A percentile compares a stretch with the other conserved stretches of the same genome.
These are phyloP conservation scores for Diplodia scrobiculata DNA, from an alignment of 2,329 filamentous ascomycete species.

Conservation along the genomic window DNA sequence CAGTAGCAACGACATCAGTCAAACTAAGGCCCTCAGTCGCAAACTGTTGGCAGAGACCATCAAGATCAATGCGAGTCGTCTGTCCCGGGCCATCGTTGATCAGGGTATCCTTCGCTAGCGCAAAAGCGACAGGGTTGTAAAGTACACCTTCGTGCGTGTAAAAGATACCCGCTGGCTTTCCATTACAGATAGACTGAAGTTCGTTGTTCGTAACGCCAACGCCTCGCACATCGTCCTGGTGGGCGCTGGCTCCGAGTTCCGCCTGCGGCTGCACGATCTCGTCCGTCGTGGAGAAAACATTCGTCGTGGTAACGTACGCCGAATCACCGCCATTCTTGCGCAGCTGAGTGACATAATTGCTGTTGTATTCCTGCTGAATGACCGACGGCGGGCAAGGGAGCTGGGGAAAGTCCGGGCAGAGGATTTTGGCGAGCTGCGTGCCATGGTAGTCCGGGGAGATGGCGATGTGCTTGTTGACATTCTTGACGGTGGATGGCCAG, in stretches of 20 bases:
- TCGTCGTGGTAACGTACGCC: slow-evolving; percentile 43
- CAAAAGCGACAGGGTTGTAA: too few species aligned
- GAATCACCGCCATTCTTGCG: slow-evolving; percentile 53
- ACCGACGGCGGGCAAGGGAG: slow-evolving; percentile 46
- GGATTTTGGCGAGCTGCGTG: too few species aligned
- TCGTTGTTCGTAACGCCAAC: too few species aligned
- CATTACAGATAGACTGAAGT: too few species aligned
- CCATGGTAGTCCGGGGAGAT: too few species aligned
- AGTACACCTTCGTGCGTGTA: too few species aligned
- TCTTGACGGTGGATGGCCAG: slow-evolving; percentile 55
- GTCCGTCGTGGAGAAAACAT: too few species aligned
- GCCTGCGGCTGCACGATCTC: too few species aligned
- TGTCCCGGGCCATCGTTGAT: slow-evolving; percentile 51
- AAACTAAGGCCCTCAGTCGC: slow-evolving; percentile 48
- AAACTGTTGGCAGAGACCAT: slow-evolving; percentile 45
- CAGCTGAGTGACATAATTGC: slow-evolving; percentile 49
- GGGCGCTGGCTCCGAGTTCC: too few species aligned
- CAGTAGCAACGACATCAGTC: slow-evolving; percentile 45
- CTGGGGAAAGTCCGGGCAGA: neutral
- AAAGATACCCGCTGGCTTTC: too few species aligned
- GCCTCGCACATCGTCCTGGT: too few species aligned
- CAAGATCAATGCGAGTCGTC: slow-evolving; percentile 45
- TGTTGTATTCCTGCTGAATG: slow-evolving; percentile 53
- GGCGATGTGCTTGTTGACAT: slow-evolving; percentile 53
- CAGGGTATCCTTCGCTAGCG: slow-evolving; percentile 35